Evolutionary conservation across 2,329 filamentous ascomycete species (phyloP).

Genomic region (Fusarium pseudograminearum): DNA sequence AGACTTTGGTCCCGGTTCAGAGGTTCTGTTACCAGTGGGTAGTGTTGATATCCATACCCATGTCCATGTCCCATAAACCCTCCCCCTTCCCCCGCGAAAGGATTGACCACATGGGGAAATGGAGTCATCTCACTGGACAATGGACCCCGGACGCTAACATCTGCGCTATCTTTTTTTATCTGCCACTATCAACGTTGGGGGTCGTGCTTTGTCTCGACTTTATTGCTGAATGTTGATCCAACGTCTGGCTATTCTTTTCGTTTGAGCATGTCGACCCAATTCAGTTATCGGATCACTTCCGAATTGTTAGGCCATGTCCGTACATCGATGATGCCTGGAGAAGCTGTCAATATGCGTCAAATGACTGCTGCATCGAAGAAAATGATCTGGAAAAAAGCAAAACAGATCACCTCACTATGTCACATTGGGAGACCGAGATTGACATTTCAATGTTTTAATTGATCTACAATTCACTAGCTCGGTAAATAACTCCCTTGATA

Average conservation of each 20-base stretch:
- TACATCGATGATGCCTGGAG: constrained; percentile 7
- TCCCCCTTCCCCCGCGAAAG: constrained; percentile 10
- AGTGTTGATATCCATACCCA: not conserved
- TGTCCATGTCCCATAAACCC: not conserved
- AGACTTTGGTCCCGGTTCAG: constrained; percentile 15
- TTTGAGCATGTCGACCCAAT: not conserved
- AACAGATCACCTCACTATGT: not conserved
- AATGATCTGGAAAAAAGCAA: not conserved
- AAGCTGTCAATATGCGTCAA: not conserved
- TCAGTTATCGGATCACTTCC: constrained; percentile 7
- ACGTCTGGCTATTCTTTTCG: not conserved
- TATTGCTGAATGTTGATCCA: not conserved
- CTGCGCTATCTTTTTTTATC: not conserved
- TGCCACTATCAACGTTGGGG: not conserved
- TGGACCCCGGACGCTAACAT: constrained; percentile 3
- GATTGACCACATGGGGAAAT: constrained; percentile 40
- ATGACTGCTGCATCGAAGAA: not conserved
- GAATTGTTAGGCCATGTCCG: not conserved
- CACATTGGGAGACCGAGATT: constrained; percentile 16
- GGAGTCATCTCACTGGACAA: constrained; percentile 28
- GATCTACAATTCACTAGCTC: not conserved
- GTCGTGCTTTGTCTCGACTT: not conserved
- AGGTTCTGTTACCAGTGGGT: not conserved
- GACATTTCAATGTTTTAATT: constrained; percentile 7
- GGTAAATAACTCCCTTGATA: not conserved